These are phyloP conservation scores for Colletotrichum plurivorum DNA, from an alignment of 2,329 filamentous ascomycete genomes.

Conservation along the genomic window DNA sequence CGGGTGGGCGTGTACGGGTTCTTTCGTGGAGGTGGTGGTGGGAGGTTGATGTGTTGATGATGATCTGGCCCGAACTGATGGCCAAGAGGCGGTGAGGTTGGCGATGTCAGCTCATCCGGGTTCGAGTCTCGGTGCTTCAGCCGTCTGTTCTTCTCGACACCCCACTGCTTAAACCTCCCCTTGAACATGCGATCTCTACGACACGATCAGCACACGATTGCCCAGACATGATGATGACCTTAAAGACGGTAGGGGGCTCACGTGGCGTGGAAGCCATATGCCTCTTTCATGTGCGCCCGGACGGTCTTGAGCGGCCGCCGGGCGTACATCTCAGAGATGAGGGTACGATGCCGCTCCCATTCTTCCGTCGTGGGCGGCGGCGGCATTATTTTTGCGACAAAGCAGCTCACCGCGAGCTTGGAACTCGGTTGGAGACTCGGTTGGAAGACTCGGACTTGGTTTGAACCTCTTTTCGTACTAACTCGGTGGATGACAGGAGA, in stretches of 20 bases:
- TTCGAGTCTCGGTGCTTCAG: neutral
- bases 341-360: constrained; percentile 27
- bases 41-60: neutral
- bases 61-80: neutral
- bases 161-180: constrained; percentile 31
- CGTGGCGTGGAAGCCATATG: constrained; percentile 31
- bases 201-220: neutral
- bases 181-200: constrained; percentile 38
- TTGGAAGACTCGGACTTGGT: no score
- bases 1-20: neutral
- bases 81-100: neutral
- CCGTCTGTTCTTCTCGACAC: constrained; percentile 35
- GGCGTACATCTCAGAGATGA: constrained; percentile 29
- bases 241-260: neutral
- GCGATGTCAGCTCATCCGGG: neutral
- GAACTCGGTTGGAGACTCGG: no score
- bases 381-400: constrained; percentile 5
- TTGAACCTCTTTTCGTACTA: no score
- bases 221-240: neutral
- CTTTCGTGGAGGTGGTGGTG: neutral
- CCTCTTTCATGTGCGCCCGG: constrained; percentile 11
- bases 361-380: constrained; percentile 30
- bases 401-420: no score
- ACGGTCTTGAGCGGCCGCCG: constrained; percentile 21
- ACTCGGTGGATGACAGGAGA: no score